phyloP scores from a whole-genome alignment of 192 early-diverging fungal species.

The Geosiphon pyriformis region DNA sequence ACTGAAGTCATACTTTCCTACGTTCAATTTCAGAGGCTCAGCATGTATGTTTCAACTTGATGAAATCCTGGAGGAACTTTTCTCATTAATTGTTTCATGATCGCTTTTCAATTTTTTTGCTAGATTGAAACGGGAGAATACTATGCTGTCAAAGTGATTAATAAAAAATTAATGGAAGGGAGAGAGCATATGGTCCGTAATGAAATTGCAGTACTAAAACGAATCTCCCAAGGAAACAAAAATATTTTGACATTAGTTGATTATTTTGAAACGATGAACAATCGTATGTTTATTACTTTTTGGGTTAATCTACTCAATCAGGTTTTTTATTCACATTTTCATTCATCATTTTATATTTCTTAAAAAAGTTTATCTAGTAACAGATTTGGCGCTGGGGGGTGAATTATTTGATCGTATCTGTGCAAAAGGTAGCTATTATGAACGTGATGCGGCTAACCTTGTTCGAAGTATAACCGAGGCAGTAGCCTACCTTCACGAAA shows the following conservation, averaged over 20 bases:
- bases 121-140: conserved; percentile 62
- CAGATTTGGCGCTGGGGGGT: conserved; percentile 77
- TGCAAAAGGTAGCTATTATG: conserved; percentile 62
- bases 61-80: neutral
- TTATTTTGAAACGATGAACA: conserved; percentile 76
- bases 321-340: neutral
- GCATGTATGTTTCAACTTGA: conserved; percentile 3
- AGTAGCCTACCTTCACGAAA: conserved; percentile 78
- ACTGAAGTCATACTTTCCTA: neutral
- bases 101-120: neutral
- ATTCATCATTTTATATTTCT: neutral
- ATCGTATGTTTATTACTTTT: conserved; percentile 39
- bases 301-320: neutral
- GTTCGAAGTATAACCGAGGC: conserved; percentile 73
- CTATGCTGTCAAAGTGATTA: conserved; percentile 80
- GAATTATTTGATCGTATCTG: conserved; percentile 90
- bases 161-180: conserved; percentile 66
- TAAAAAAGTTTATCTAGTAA: conserved; percentile 64
- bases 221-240: conserved; percentile 62
- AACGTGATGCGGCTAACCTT: conserved; percentile 76
- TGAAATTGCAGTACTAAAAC: conserved; percentile 67
- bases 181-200: conserved; percentile 63
- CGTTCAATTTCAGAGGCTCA: conserved; percentile 12
- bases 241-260: conserved; percentile 70
- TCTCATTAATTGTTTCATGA: neutral